These are phyloP conservation scores for Tephrocybe rancida DNA, from an alignment of 768 basidiomycete species.

Conservation along the genomic window DNA sequence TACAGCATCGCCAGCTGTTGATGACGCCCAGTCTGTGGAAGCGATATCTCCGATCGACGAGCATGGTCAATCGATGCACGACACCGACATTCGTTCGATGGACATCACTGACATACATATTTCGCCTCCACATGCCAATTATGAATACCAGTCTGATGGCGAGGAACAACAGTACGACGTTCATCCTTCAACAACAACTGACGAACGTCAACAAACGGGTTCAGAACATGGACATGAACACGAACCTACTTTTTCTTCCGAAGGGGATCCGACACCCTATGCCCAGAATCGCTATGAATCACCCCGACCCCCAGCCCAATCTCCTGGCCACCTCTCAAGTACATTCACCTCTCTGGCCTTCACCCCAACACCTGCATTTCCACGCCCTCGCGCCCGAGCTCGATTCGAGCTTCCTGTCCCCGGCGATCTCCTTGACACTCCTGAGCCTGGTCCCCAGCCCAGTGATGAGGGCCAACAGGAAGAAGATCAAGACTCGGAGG, in stretches of 20 bases:
- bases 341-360: constrained; percentile 60
- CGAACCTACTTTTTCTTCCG: constrained; percentile 77
- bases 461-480: constrained; percentile 20
- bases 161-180: constrained; percentile 16
- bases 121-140: constrained; percentile 38
- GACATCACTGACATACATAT: constrained; percentile 56
- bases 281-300: constrained; percentile 26
- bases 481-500: constrained; percentile 28
- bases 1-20: constrained; percentile 48
- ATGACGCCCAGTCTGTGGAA: constrained; percentile 25
- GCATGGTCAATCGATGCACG: constrained; percentile 30
- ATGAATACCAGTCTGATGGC: constrained; percentile 5
- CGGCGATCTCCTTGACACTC: constrained; percentile 40
- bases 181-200: constrained; percentile 11
- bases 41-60: constrained; percentile 23
- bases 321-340: constrained; percentile 36
- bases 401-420: constrained; percentile 58
- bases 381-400: constrained; percentile 56
- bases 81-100: constrained; percentile 44
- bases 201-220: constrained; percentile 17
- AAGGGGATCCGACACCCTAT: constrained; percentile 49
- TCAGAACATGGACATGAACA: constrained; percentile 29
- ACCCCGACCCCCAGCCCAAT: constrained; percentile 33
- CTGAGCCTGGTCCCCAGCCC: constrained; percentile 29
- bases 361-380: constrained; percentile 72